Percentiles rank a stretch among this genome's conserved stretches.
phyloP scores from a whole-genome alignment of 768 basidiomycete genomes.

The Kwoniella heveanensis region DNA sequence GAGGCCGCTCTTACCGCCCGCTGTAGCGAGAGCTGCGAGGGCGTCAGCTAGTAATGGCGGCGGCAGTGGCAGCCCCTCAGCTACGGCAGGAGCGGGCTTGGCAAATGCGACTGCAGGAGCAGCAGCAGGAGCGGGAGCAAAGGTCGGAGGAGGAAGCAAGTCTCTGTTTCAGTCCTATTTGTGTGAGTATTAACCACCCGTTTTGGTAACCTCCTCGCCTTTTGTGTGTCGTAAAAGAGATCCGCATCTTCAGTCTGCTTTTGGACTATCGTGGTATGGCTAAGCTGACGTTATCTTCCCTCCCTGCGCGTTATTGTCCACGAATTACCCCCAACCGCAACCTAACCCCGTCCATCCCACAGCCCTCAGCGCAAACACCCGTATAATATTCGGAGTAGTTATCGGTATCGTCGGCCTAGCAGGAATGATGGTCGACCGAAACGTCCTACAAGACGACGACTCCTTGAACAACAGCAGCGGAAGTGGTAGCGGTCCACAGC shows the following conservation, averaged over 20 bases:
- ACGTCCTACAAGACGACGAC: conserved; percentile 15
- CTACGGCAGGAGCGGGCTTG: neutral
- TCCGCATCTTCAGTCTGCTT: neutral
- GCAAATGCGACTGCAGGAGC: neutral
- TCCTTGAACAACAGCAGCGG: too few relatives aligned
- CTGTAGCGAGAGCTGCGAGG: conserved; percentile 9
- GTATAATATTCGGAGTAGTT: conserved; percentile 10
- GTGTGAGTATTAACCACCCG: neutral
- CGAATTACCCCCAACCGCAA: neutral
- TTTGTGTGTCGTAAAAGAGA: too few relatives aligned
- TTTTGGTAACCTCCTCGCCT: neutral
- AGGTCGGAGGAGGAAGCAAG: conserved; percentile 3
- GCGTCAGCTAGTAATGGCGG: conserved; percentile 2
- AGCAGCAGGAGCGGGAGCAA: neutral
- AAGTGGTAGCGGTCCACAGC: neutral
- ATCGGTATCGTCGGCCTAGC: conserved; percentile 15
- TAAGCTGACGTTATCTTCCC: neutral
- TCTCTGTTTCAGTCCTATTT: conserved; percentile 15
- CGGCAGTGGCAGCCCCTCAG: neutral
- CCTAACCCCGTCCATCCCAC: too few relatives aligned
- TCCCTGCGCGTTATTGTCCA: neutral
- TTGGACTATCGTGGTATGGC: neutral
- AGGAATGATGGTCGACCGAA: conserved; percentile 20
- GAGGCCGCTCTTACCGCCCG: conserved; percentile 8
- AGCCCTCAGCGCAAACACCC: conserved; percentile 13